Evolutionary conservation across 495 filamentous ascomycete species (phyloP), one percentile per base, ranked within the genome.

Genomic region (Tuber microsphaerosporum): DNA sequence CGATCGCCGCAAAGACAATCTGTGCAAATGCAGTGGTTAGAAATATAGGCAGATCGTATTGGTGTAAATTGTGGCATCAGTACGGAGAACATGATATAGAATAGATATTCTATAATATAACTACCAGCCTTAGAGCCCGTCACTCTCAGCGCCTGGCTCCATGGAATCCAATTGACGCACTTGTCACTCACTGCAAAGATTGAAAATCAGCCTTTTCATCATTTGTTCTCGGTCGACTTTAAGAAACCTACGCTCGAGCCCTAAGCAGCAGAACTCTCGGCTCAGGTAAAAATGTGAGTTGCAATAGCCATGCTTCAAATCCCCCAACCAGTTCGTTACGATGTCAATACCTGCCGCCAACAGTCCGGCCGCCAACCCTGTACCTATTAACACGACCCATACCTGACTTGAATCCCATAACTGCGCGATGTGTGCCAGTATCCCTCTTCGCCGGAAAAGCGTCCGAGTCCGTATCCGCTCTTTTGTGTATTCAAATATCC

Each of bases 401-500:
- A 97, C 90, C 85, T 98, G 93, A 82, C 92, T 92, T 2, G 90
- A 90, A 83, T 99, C 96, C 44, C 92, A 85, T 12, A 95, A 80
- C 73, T 90, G 90, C 70, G 88, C 89, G 43, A 89, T 77, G 82
- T 94, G 90, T 39, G 94, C 93, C 34, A 94, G 76, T 20, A 97
- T 74, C 3, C 93, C 92, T 42, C 89, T 88, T 14, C 91, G 87
- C 76, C 86, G 90, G 3, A 90, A 89, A 16, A 99, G 86, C 22
- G 92, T 86, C 14, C 93, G 88, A 78, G 95, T 88, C 65, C 95
- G 89, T 83, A 97, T 93, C 26, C 95, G 88, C 84, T 99, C 95
- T 84, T 97, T 97, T 39, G 93, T 95, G 83, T 99, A 97, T 84
- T 99, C 95, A 82, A 97, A 98, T 80, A 97, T 98, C 95, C 95